A percentile compares a stretch with the other conserved stretches of the same genome.
These are phyloP conservation scores for Paramecium primaurelia DNA, from an alignment of 73 alveolate species.

Conservation along the genomic window DNA sequence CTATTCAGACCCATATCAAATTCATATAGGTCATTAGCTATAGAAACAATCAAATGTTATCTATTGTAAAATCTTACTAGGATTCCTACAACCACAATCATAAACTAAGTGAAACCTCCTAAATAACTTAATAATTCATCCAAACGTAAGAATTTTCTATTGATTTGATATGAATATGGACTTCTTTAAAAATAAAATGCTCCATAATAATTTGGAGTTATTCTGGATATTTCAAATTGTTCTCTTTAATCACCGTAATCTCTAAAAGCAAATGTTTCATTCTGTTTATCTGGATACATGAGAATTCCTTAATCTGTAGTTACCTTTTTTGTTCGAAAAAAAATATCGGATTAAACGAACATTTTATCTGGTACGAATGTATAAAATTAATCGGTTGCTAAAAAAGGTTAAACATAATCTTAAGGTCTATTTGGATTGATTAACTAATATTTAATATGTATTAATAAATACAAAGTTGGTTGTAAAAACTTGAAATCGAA, in stretches of 20 bases:
- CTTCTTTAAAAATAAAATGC: conserved; percentile 39
- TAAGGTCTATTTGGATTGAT: neutral
- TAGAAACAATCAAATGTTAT: neutral
- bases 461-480: neutral
- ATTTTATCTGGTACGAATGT: conserved; percentile 23
- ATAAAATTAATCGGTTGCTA: neutral
- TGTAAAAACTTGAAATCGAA: conserved; percentile 13
- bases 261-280: conserved; percentile 20
- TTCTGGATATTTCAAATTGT: neutral
- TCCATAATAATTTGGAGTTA: neutral
- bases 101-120: conserved; percentile 52
- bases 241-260: conserved; percentile 6
- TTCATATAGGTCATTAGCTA: conserved; percentile 14
- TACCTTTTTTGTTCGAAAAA: neutral
- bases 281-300: neutral
- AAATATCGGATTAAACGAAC: conserved; percentile 56
- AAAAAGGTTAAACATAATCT: neutral
- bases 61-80: neutral
- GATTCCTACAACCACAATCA: conserved; percentile 8
- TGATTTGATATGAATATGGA: neutral
- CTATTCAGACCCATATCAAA: neutral
- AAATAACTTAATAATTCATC: conserved; percentile 9
- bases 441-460: neutral
- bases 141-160: neutral
- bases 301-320: conserved; percentile 32